Base-by-base conservation (phyloP, 2,329 filamentous ascomycete species). In the Amauroascus verrucosus region DNA sequence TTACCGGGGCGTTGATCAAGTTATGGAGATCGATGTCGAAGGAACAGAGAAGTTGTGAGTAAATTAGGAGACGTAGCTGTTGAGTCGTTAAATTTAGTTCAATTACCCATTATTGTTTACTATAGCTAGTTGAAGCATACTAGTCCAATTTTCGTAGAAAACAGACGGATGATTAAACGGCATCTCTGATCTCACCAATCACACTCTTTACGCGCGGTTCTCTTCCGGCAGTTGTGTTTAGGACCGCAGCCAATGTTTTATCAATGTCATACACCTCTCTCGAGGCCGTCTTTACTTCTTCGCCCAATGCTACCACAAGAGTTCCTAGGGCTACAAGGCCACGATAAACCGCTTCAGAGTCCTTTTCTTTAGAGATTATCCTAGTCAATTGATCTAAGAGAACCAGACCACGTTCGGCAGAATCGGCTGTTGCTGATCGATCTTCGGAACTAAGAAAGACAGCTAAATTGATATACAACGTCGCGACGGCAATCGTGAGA, bases 1-100 rank as follows among this genome's bases (percentile, higher is more conserved):
- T 58, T 98, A 96, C 69, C 76, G 85, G 61, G 93, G 90, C 0
- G 72, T 93, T 60, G 90, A 97, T 69, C 93, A 97, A 70, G 76
- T 96, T 60, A 84, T 90, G 51, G 93, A 98, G 69, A 76, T 94
- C 48, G 65, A 63, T 33, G 68, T 70, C 50, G 63, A 69, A 61
- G 62, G 64, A 3, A 65, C 65, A 49, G 67, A 65, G 28, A 67
- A 61, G 50, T 61, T 72, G 24, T 71, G 40, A 45, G n/a, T n/a
- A 45, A 32, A 20, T 4, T 40, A 40, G 2, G 14, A 35, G 14
- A 32, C 20, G 44, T 22, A n/a, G 2, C 6, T 11, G n/a, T n/a
- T n/a, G n/a, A n/a, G n/a, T n/a, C n/a, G n/a, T n/a, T n/a, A n/a
- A n/a, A n/a, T n/a, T n/a, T n/a, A n/a, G n/a, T n/a, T n/a, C n/a